Evolutionary conservation across 2,329 filamentous ascomycete genomes (phyloP).

Genomic region (Geoglossum cookeanum): DNA sequence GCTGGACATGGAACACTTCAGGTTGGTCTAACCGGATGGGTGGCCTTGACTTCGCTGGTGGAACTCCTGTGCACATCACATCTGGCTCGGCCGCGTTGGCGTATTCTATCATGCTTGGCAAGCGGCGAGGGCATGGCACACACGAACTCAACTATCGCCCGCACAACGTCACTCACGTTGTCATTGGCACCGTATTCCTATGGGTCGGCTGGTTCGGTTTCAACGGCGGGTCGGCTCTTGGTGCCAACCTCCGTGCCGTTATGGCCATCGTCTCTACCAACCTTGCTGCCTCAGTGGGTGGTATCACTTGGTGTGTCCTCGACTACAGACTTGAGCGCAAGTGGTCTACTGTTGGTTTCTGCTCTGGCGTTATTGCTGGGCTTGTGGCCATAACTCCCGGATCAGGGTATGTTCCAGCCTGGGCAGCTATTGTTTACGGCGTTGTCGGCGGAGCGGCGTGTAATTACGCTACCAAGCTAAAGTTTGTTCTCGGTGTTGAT

Average conservation of each 20-base stretch:
- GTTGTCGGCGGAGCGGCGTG: constrained; percentile 56
- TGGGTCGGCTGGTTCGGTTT: constrained; percentile 96
- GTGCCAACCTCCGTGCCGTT: constrained; percentile 65
- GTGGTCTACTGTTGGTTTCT: constrained; percentile 88
- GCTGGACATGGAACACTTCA: constrained; percentile 79
- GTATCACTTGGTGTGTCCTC: constrained; percentile 74
- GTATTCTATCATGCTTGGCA: constrained; percentile 82
- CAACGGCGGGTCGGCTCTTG: constrained; percentile 69
- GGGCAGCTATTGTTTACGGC: constrained; percentile 67
- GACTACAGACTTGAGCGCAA: constrained; percentile 80
- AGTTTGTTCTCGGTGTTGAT: constrained; percentile 63
- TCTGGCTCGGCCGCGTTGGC: constrained; percentile 70
- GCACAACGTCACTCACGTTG: constrained; percentile 83
- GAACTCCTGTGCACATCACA: constrained; percentile 76
- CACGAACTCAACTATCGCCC: constrained; percentile 81
- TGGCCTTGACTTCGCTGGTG: constrained; percentile 74
- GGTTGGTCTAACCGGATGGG: constrained; percentile 70
- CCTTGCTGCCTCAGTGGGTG: constrained; percentile 63
- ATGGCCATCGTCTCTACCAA: constrained; percentile 81
- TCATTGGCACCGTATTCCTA: constrained; percentile 80
- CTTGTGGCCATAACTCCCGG: constrained; percentile 78
- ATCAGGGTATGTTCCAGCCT: constrained; percentile 68
- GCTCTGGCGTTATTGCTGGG: constrained; percentile 73
- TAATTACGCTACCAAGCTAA: constrained; percentile 84
- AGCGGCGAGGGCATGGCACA: constrained; percentile 65